A percentile compares a stretch with the other conserved stretches of the same genome.
These are phyloP conservation scores for Mitragyna speciosa DNA, from an alignment of 257 asterid species.

Conservation along the genomic window DNA sequence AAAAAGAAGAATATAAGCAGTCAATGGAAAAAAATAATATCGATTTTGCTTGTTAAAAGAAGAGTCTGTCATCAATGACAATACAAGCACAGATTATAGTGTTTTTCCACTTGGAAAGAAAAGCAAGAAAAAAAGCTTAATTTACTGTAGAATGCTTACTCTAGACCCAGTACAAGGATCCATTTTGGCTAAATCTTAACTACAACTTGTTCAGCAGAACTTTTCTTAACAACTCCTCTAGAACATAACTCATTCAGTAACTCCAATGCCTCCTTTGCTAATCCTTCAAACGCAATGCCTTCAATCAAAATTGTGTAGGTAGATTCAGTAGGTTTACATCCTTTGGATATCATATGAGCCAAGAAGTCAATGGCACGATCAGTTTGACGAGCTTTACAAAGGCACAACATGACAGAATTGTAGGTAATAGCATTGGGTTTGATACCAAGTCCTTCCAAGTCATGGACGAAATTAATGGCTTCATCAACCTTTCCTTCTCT, in stretches of 20 bases:
- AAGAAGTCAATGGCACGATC: slow-evolving; percentile 79
- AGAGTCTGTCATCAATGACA: not conserved
- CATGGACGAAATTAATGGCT: slow-evolving; percentile 62
- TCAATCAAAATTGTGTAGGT: slow-evolving; percentile 74
- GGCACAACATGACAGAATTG: slow-evolving; percentile 72
- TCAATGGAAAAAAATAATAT: not conserved
- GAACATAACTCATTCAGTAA: slow-evolving; percentile 64
- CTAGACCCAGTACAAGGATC: not conserved
- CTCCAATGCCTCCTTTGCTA: slow-evolving; percentile 63
- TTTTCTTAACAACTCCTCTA: slow-evolving; percentile 63
- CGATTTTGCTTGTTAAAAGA: not conserved
- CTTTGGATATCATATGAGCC: slow-evolving; percentile 65
- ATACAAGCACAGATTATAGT: not conserved
- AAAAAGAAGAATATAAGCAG: not conserved
- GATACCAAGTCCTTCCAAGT: slow-evolving; percentile 57
- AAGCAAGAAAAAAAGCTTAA: not conserved
- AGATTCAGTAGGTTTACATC: slow-evolving; percentile 82
- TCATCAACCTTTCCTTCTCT: slow-evolving; percentile 77
- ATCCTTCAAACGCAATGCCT: slow-evolving; percentile 74
- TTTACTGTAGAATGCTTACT: not conserved
- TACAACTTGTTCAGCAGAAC: slow-evolving; percentile 57
- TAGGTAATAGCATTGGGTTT: slow-evolving; percentile 67
- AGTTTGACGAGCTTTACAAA: slow-evolving; percentile 75
- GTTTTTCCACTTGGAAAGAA: not conserved
- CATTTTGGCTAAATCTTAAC: slow-evolving; percentile 37